A percentile compares a stretch with the other conserved stretches of the same genome.
phyloP scores from a whole-genome alignment of 75 land plant species.

The Chamaecyparis obtusa region DNA sequence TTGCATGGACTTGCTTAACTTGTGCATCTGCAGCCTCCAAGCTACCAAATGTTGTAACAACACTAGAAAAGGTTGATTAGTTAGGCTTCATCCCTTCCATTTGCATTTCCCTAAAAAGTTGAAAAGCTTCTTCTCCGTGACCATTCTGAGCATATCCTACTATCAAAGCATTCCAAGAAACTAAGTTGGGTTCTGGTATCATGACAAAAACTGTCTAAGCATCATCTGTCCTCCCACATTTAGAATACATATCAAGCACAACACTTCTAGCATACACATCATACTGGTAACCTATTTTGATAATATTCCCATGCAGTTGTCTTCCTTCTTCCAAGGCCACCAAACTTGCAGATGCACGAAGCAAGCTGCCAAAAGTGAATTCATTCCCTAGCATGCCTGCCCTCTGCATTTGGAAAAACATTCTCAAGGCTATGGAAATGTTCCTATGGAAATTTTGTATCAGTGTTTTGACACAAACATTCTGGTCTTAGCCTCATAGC shows the following conservation, averaged over 20 bases:
- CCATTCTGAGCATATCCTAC: conserved; percentile 26
- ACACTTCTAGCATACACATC: conserved; percentile 26
- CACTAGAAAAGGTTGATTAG: conserved; percentile 13
- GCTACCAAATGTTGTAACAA: conserved; percentile 17
- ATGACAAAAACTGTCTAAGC: conserved; percentile 21
- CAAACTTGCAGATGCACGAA: conserved; percentile 24
- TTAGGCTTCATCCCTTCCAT: conserved; percentile 5
- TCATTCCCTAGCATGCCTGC: conserved; percentile 16
- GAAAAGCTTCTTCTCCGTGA: conserved; percentile 16
- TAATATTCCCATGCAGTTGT: conserved; percentile 18
- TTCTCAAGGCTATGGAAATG: too few species aligned
- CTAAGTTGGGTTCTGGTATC: background rate
- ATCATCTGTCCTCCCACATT: conserved; percentile 28
- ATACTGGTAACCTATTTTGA: conserved; percentile 7
- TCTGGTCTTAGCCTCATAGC: too few species aligned
- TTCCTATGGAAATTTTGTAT: too few species aligned
- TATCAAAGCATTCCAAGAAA: conserved; percentile 38
- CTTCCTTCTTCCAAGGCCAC: conserved; percentile 20
- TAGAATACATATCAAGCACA: conserved; percentile 40
- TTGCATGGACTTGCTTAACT: conserved; percentile 24
- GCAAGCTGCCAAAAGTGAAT: conserved; percentile 21
- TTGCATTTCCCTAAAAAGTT: conserved; percentile 3
- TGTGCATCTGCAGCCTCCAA: conserved; percentile 18
- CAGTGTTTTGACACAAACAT: too few species aligned
- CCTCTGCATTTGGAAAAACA: conserved; percentile 10